Evolutionary conservation across 805 yeast species (phyloP).

Genomic region (Clavispora santaluciae): DNA sequence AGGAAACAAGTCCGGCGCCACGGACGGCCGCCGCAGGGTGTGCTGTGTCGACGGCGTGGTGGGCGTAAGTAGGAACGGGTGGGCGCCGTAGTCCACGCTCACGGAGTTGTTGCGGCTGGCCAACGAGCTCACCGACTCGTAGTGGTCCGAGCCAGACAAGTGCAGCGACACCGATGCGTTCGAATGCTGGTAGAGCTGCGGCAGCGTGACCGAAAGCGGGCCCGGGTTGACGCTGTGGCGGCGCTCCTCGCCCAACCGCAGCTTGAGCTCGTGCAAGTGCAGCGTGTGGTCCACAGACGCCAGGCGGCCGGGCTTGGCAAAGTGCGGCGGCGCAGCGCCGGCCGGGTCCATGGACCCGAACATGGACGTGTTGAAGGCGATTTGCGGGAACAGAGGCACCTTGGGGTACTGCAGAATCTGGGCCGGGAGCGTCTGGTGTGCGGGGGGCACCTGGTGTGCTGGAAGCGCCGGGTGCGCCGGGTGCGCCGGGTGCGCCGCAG

Average conservation of each 20-base stretch:
- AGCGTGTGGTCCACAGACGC: constrained; percentile 6
- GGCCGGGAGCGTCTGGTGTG: neutral
- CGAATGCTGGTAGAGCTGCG: constrained; percentile 3
- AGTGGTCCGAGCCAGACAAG: constrained; percentile 1
- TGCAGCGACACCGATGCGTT: constrained; percentile 1
- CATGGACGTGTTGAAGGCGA: constrained; percentile 41
- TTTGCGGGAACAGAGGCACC: constrained; percentile 23
- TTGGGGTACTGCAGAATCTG: constrained; percentile 12
- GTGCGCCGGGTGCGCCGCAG: neutral
- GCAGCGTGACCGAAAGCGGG: constrained; percentile 2
- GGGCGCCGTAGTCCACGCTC: neutral
- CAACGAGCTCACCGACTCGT: neutral
- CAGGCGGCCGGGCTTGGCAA: constrained; percentile 1
- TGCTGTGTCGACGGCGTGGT: constrained; percentile 3
- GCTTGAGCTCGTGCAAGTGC: constrained; percentile 3
- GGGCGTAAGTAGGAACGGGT: constrained; percentile 2
- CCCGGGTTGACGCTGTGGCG: constrained; percentile 4
- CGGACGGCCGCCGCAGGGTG: constrained; percentile 32
- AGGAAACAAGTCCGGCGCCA: constrained; percentile 42
- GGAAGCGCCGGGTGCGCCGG: neutral
- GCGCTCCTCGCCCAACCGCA: constrained; percentile 5
- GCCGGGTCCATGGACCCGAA: constrained; percentile 17
- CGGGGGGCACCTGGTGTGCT: neutral
- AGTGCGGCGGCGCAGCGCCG: neutral
- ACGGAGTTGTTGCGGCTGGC: constrained; percentile 2